Evolutionary conservation across 345 rosid species (phyloP), one percentile per base, ranked within the genome.

Genomic region (Kandelia obovata): DNA sequence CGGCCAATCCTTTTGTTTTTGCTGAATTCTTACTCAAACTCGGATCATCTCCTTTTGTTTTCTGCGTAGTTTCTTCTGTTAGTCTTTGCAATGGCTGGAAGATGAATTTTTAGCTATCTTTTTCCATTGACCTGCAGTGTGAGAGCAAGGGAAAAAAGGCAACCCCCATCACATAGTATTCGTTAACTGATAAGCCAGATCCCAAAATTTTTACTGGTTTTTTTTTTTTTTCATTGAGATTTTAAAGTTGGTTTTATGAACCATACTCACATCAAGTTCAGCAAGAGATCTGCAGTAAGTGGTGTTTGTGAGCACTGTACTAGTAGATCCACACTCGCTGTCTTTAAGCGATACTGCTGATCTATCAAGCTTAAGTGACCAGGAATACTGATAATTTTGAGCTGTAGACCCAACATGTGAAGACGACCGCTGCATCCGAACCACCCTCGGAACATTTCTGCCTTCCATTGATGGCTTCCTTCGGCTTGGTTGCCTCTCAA

Each of bases 371-470:
- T 89, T 89, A 35, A 88, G 73, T 26, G 90, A 84, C 96, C 97
- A 89, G 0, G 96, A 90, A 67, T 84, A 80, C 0, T 85, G 88
- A 68, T 83, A 83, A 56, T 77, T 83, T 21, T 83, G 97, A 57
- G 83, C 82, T 0, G 85, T 62, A 51, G 89, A 66, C 15, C 92
- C 96, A 25, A 84, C 76, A 23, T 87, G 88, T 32, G 99, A 95
- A 21, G 97, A 92, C 39, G 99, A 92, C 39, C 96, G 74, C 73
- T 91, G 99, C 99, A 94, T 94, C 81, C 88, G 56, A 68, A 88
- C 76, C 0, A 88, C 83, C 62, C 88, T 85, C 0, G 92, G 97
- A 17, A 95, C 76, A 58, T 87, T 89, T 66, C 85, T 87, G 43
- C 87, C 96, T 79, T 94, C 99, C 61, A 87, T 66, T 0, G 96